A percentile compares a stretch with the other conserved stretches of the same genome.
phyloP scores from a whole-genome alignment of 2,329 filamentous ascomycete genomes.

The Sclerotinia sclerotiorum region DNA sequence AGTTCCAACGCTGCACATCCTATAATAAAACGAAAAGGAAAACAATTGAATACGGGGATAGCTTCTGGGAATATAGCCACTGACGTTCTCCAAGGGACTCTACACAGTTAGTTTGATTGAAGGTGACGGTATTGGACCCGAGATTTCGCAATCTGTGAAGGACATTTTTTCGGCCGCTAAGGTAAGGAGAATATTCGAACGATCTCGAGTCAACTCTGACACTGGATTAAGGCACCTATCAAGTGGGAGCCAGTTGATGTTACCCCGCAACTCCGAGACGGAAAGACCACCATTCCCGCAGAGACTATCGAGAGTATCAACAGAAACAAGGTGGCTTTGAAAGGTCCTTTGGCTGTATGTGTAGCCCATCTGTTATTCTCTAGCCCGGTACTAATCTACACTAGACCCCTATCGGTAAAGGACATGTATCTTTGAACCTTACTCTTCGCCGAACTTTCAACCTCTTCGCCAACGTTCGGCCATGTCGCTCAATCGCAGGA shows the following conservation, averaged over 20 bases:
- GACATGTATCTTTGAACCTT: slow-evolving; percentile 97
- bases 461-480: slow-evolving; percentile 98
- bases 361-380: slow-evolving; percentile 27
- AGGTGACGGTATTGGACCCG: slow-evolving; percentile 97
- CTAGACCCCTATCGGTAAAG: slow-evolving; percentile 93
- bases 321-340: slow-evolving; percentile 95
- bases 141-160: slow-evolving; percentile 97
- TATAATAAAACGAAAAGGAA: slow-evolving; percentile 22
- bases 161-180: slow-evolving; percentile 96
- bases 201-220: slow-evolving; percentile 30
- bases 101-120: slow-evolving; percentile 97
- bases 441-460: slow-evolving; percentile 99
- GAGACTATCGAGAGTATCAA: slow-evolving; percentile 90
- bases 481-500: slow-evolving; percentile 93
- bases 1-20: not conserved
- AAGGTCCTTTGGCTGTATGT: slow-evolving; percentile 90
- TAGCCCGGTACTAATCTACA: slow-evolving; percentile 25
- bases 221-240: slow-evolving; percentile 68
- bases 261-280: slow-evolving; percentile 87
- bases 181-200: slow-evolving; percentile 51
- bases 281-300: slow-evolving; percentile 92
- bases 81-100: slow-evolving; percentile 65
- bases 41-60: slow-evolving; percentile 32
- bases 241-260: slow-evolving; percentile 98
- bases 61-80: slow-evolving; percentile 19